Evolutionary conservation across 2,329 filamentous ascomycete species (phyloP).

Genomic region (Calonectria honghensis): DNA sequence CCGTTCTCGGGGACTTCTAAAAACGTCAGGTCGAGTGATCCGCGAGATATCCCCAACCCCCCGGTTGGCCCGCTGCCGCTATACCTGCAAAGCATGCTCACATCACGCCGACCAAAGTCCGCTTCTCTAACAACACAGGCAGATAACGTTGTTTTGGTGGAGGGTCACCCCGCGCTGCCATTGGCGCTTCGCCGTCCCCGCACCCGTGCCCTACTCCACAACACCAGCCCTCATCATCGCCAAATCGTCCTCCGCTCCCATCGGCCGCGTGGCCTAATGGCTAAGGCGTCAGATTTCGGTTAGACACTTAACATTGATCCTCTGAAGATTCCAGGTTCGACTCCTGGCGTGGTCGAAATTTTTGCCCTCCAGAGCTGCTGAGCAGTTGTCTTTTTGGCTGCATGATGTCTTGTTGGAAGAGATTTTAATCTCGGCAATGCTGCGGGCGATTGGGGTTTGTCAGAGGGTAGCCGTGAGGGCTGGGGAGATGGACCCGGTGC

Average conservation of each 20-base stretch:
- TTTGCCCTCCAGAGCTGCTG: background rate
- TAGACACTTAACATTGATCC: background rate
- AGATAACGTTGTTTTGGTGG: background rate
- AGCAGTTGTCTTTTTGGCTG: background rate
- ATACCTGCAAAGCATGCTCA: background rate
- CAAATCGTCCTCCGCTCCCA: conserved; percentile 9
- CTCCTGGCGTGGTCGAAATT: conserved; percentile 38
- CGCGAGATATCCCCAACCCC: background rate
- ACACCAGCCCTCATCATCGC: background rate
- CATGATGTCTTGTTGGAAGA: background rate
- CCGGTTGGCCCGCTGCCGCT: background rate
- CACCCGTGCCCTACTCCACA: conserved; percentile 10
- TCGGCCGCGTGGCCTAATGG: conserved; percentile 42
- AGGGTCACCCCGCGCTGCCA: background rate
- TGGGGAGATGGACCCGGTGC: background rate
- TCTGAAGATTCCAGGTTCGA: conserved; percentile 40
- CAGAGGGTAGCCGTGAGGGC: background rate
- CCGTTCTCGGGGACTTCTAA: background rate
- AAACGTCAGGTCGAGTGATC: background rate
- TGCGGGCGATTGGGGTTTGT: background rate
- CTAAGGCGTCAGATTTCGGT: conserved; percentile 41
- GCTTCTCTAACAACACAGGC: background rate
- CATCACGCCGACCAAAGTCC: background rate
- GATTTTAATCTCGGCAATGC: background rate
- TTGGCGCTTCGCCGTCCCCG: conserved; percentile 9